Percentiles rank a stretch among this genome's conserved stretches.
These are phyloP conservation scores for Metarhizium robertsii DNA, from an alignment of 2,329 filamentous ascomycete species.

Conservation along the genomic window DNA sequence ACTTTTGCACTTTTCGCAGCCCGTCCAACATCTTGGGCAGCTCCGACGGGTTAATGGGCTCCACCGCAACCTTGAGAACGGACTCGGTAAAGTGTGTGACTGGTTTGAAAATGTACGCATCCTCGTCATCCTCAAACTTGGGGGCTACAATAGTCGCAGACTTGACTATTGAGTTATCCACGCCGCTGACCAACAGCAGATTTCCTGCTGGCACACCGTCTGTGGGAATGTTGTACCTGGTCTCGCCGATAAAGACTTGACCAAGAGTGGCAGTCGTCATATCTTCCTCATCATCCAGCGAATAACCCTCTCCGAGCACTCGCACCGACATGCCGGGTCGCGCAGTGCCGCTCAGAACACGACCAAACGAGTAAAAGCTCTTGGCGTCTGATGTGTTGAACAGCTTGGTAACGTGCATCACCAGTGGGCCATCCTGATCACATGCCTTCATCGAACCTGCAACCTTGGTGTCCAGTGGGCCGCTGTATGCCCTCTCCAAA, in stretches of 20 bases:
- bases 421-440: constrained; percentile 79
- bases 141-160: constrained; percentile 82
- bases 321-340: constrained; percentile 74
- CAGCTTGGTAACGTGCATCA: constrained; percentile 89
- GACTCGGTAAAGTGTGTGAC: constrained; percentile 94
- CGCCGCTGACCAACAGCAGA: constrained; percentile 80
- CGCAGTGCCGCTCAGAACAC: constrained; percentile 87
- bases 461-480: constrained; percentile 72
- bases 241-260: constrained; percentile 84
- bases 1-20: constrained; percentile 93
- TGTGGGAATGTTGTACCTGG: constrained; percentile 84
- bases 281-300: constrained; percentile 93
- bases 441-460: constrained; percentile 73
- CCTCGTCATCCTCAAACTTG: constrained; percentile 75
- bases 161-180: constrained; percentile 98
- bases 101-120: constrained; percentile 90
- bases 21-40: constrained; percentile 98
- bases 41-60: constrained; percentile 96
- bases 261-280: constrained; percentile 82
- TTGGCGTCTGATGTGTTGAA: constrained; percentile 89
- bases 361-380: constrained; percentile 79
- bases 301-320: constrained; percentile 91
- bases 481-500: constrained; percentile 84
- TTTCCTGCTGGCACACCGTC: constrained; percentile 91
- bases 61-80: constrained; percentile 94